Evolutionary conservation across 2,329 filamentous ascomycete genomes (phyloP).

Genomic region (Microdochium nivale): DNA sequence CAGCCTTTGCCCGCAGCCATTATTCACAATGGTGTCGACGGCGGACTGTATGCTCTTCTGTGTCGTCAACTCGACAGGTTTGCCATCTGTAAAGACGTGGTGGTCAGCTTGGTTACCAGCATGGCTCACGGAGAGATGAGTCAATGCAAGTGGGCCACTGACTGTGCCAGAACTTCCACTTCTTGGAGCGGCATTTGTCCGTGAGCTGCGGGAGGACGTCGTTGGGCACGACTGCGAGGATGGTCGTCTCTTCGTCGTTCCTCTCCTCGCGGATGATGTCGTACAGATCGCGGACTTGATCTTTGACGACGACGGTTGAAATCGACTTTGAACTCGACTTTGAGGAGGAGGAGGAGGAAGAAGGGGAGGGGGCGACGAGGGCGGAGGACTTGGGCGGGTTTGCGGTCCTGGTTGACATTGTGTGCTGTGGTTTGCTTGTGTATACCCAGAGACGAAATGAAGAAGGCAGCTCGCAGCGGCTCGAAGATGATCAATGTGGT

Average conservation of each 20-base stretch:
- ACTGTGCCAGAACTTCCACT: neutral
- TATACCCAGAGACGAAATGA: neutral
- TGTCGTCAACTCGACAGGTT: neutral
- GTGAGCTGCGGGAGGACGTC: neutral
- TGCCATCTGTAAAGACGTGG: neutral
- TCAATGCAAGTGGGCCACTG: neutral
- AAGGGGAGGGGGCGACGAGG: neutral
- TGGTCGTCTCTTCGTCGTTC: neutral
- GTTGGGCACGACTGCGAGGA: neutral
- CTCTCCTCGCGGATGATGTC: neutral
- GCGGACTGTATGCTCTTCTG: neutral
- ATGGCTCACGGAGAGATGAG: neutral
- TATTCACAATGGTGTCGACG: neutral
- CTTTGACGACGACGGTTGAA: neutral
- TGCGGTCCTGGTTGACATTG: neutral
- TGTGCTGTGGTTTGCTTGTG: neutral
- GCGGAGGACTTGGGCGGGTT: neutral
- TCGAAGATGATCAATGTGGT: neutral
- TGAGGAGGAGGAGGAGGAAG: neutral
- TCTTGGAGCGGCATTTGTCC: neutral
- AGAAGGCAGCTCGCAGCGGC: neutral
- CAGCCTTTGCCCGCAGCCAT: neutral
- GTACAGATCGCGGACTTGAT: neutral
- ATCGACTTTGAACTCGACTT: too few relatives aligned
- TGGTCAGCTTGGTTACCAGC: neutral